Conservation (phyloP, 345 rosid species). For the Zanthoxylum bungeanum region DNA sequence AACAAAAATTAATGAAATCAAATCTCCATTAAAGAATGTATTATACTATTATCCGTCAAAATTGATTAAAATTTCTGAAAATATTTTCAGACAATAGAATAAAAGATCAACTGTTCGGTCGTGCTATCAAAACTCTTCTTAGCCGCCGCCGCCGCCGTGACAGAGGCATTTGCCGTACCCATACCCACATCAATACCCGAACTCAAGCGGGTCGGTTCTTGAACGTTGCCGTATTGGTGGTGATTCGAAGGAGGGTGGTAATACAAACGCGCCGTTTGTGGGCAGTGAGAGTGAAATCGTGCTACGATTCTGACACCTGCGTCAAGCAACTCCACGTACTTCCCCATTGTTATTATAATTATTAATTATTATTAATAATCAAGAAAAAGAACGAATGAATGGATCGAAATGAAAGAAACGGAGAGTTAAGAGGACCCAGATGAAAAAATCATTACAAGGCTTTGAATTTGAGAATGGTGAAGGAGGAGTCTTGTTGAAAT, state of each 20-base stretch:
- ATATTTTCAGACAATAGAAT: constrained; percentile 20
- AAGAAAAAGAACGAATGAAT: neutral
- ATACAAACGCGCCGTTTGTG: constrained; percentile 63
- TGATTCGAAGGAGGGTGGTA: constrained; percentile 56
- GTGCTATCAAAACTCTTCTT: constrained; percentile 11
- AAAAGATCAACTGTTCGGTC: constrained; percentile 18
- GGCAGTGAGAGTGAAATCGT: constrained; percentile 62
- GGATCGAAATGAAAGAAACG: neutral
- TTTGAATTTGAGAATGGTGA: neutral
- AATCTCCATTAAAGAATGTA: neutral
- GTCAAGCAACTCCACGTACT: constrained; percentile 50
- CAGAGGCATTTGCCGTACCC: neutral
- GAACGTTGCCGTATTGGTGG: constrained; percentile 22
- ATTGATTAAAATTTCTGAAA: neutral
- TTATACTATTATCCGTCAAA: neutral
- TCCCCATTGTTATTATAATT: constrained; percentile 34
- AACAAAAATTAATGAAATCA: neutral
- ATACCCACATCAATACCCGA: neutral
- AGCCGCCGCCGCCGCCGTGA: constrained; percentile 23
- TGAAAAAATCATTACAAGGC: too few species aligned
- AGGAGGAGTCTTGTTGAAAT: neutral
- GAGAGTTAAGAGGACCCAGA: neutral
- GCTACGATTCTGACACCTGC: constrained; percentile 44
- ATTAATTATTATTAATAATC: too few species aligned
- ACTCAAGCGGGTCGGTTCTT: neutral